These are phyloP conservation scores for Adansonia gregorii DNA, from an alignment of 441 rosid genomes.

Conservation along the genomic window DNA sequence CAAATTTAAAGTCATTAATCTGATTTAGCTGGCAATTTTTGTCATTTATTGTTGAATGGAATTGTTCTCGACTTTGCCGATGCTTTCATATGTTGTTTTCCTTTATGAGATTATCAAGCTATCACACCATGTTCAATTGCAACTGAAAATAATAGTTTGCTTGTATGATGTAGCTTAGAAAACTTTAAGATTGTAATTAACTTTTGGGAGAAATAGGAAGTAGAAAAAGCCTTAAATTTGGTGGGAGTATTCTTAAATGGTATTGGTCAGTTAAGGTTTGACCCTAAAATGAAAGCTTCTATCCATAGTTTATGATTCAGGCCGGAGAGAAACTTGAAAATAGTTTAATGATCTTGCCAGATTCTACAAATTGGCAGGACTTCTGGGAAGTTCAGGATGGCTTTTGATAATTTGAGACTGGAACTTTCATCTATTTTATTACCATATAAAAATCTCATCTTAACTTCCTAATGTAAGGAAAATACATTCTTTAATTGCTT, in stretches of 20 bases:
- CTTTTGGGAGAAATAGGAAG: slow-evolving; percentile 6
- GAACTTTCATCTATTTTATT: neutral
- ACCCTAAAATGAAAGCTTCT: slow-evolving; percentile 11
- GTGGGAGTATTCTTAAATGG: slow-evolving; percentile 4
- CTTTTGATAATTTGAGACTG: neutral
- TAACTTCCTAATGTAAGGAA: neutral
- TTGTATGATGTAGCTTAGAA: neutral
- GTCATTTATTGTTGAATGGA: neutral
- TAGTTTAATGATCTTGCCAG: neutral
- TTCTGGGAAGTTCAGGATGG: neutral
- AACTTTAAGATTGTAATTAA: neutral
- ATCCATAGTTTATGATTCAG: neutral
- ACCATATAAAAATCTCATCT: neutral
- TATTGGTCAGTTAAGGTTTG: slow-evolving; percentile 16
- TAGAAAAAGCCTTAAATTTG: slow-evolving; percentile 5
- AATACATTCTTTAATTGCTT: slow-evolving; percentile 15
- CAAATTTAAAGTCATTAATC: neutral
- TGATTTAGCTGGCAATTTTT: neutral
- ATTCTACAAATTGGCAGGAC: neutral
- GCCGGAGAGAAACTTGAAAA: neutral
- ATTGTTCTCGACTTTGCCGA: slow-evolving; percentile 13
- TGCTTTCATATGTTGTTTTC: neutral
- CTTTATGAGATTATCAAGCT: slow-evolving; percentile 11
- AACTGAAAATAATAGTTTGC: neutral
- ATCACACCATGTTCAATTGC: neutral